Conservation (phyloP, 352 stramenopile species). For the Globisporangium lucens region DNA sequence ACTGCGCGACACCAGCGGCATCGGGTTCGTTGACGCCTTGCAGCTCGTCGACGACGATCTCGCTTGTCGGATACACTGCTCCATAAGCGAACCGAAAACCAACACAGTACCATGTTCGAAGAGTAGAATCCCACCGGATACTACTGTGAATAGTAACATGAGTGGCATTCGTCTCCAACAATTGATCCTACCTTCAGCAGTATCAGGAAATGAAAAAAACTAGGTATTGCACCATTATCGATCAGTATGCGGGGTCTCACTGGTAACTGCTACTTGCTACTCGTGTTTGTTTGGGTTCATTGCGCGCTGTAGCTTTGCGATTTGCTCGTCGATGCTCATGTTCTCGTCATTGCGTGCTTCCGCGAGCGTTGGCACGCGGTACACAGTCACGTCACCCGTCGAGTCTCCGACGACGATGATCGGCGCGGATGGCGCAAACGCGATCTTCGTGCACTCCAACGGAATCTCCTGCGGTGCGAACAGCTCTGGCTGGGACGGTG, state of each 20-base stretch:
- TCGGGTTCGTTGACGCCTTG: neutral
- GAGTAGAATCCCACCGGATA: neutral
- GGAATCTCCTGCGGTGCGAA: conserved; percentile 33
- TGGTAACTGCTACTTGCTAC: no score
- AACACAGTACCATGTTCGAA: neutral
- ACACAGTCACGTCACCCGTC: conserved; percentile 70
- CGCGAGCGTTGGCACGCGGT: conserved; percentile 50
- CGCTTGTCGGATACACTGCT: neutral
- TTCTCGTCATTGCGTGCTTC: conserved; percentile 16
- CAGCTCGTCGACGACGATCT: neutral
- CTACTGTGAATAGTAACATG: no score
- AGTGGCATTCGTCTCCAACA: no score
- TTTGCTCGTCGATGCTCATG: conserved; percentile 47
- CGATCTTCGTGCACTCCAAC: conserved; percentile 66
- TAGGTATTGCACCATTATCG: neutral
- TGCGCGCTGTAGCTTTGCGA: conserved; percentile 43
- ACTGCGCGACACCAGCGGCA: conserved; percentile 5
- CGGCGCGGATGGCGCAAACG: conserved; percentile 64
- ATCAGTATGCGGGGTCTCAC: neutral
- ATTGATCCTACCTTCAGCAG: conserved; percentile 12
- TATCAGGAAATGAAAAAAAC: neutral
- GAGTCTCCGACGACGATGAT: conserved; percentile 79
- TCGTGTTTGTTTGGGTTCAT: conserved; percentile 59
- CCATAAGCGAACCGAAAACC: neutral
- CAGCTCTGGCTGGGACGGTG: conserved; percentile 9